Evolutionary conservation across 768 basidiomycete species (phyloP), one percentile per base, ranked within the genome.

Genomic region (Mycena metata): DNA sequence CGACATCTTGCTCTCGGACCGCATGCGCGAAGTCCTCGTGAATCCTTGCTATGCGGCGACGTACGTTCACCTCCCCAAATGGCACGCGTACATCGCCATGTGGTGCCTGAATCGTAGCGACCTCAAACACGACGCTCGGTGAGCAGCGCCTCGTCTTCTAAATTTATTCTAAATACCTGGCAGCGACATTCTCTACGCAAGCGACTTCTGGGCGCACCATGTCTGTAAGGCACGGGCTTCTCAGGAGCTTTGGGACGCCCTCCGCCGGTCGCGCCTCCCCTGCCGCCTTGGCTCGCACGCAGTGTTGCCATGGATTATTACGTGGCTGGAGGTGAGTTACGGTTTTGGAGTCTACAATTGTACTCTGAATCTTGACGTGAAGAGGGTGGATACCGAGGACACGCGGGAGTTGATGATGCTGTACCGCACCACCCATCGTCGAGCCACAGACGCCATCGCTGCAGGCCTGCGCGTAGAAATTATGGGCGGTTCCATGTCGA

Each of bases 101-200:
- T 63, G 62, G 62, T 63, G 52, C 17, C 17, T 63, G 6, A 16
- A 30, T 11, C 51, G 62, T 12, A 63, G 51, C 33, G 46, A 15
- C 16, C 13, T 54, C 62, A 54, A 46, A 1, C 46, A 46, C 24
- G 52, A 63, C 33, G 62, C 62, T n/a, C 62, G 51, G 62, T 63
- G 41, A 43, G 61, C n/a, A 30, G 19, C 26, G 3, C 51, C 11
- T 7, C 16, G 10, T 17, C 15, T 3, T n/a, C 51, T 23, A 3
- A 13, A 26, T 19, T 6, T 12, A 12, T 24, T 26, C 11, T 12
- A 39, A n/a, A 11, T 41, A 16, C 35, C 19, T 17, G 1, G 3
- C 62, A 55, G 62, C 1, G 62, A 64, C 54, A 56, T 64, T 21
- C 47, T 64, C 45, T 64, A 49, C 43, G 62, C 52, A 3, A n/a